Evolutionary conservation across 2,329 filamentous ascomycete genomes (phyloP).

Genomic region (Daldinia sp.): DNA sequence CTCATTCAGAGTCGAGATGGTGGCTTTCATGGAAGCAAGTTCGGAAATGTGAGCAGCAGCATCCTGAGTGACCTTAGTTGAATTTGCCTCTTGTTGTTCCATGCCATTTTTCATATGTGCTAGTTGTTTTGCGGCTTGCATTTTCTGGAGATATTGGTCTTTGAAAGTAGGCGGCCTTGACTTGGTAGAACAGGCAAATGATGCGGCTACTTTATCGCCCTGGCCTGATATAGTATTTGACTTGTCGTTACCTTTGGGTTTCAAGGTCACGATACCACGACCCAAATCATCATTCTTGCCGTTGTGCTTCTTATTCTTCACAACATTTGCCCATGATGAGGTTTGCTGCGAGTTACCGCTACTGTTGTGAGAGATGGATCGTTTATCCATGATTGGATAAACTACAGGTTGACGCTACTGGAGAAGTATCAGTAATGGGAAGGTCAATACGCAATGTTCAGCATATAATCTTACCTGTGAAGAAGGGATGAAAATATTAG

Average conservation of each 20-base stretch:
- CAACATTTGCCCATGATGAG: neutral
- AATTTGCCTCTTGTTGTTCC: neutral
- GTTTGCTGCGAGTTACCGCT: neutral
- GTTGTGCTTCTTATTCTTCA: neutral
- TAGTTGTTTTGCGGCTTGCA: neutral
- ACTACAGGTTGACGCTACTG: neutral
- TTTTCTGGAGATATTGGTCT: neutral
- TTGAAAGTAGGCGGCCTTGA: neutral
- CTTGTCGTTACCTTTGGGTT: neutral
- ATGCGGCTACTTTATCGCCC: neutral
- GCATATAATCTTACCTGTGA: neutral
- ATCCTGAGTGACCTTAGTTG: neutral
- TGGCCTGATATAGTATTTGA: neutral
- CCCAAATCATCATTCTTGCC: neutral
- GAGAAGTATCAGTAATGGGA: neutral
- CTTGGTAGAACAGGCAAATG: neutral
- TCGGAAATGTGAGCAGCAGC: neutral
- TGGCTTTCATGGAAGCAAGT: conserved; percentile 10
- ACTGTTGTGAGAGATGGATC: neutral
- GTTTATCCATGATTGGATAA: neutral
- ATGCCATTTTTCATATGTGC: neutral
- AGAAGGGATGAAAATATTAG: neutral
- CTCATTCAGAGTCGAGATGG: neutral
- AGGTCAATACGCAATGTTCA: neutral
- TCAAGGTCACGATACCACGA: neutral